Evolutionary conservation across 371 early-diverging fungal genomes (phyloP).

Genomic region (Syncephalastrum sp.): DNA sequence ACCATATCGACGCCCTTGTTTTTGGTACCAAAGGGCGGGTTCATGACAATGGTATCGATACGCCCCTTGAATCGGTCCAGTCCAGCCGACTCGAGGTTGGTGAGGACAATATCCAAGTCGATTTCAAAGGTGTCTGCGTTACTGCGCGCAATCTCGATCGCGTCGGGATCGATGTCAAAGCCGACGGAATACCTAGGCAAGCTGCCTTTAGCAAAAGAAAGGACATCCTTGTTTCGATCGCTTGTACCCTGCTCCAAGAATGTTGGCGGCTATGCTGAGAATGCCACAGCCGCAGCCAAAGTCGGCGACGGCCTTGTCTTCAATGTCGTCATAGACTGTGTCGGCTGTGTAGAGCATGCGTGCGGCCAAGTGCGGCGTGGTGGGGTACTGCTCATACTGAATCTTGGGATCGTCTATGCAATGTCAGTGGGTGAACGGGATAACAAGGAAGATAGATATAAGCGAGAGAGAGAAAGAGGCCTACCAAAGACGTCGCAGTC

Average conservation of each 20-base stretch:
- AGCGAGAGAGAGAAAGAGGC: not conserved
- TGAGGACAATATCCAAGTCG: conserved; percentile 59
- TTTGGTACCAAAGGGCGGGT: conserved; percentile 88
- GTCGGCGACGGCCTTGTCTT: conserved; percentile 72
- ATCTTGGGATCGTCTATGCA: conserved; percentile 68
- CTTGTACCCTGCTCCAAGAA: conserved; percentile 58
- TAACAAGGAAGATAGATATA: not conserved
- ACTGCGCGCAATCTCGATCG: conserved; percentile 69
- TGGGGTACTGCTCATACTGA: conserved; percentile 85
- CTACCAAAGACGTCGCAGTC: conserved; percentile 71
- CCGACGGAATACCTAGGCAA: conserved; percentile 58
- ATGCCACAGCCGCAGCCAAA: conserved; percentile 87
- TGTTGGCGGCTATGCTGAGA: conserved; percentile 60
- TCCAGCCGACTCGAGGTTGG: conserved; percentile 36
- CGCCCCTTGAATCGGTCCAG: conserved; percentile 46
- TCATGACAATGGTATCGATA: conserved; percentile 82
- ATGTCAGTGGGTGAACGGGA: conserved; percentile 5
- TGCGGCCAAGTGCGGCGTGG: conserved; percentile 82
- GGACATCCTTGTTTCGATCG: not conserved
- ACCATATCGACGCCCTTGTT: conserved; percentile 78
- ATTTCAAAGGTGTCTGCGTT: conserved; percentile 73
- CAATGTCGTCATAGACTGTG: conserved; percentile 75
- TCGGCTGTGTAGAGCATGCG: conserved; percentile 84
- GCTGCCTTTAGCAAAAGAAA: not conserved
- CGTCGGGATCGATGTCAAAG: conserved; percentile 82